Percentiles rank a stretch among this genome's conserved stretches.
Evolutionary conservation across 2,329 filamentous ascomycete genomes (phyloP).

Genomic region (Fusarium lateritium): DNA sequence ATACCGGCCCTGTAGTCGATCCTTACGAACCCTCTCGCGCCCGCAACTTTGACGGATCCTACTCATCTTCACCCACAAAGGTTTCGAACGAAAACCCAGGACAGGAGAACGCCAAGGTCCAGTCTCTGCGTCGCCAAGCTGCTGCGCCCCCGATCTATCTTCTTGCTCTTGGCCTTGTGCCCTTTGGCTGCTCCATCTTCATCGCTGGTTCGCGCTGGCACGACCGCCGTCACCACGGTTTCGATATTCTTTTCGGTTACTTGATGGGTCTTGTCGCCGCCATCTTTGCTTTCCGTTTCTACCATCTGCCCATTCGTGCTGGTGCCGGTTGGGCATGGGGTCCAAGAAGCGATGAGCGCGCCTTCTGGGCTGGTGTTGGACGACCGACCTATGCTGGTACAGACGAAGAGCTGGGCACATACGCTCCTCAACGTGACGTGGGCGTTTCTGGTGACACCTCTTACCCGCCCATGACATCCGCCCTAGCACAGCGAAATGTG

Average conservation of each 20-base stretch:
- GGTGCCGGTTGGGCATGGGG: conserved; percentile 94
- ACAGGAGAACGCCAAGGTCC: conserved; percentile 53
- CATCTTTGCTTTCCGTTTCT: conserved; percentile 85
- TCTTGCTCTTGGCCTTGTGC: conserved; percentile 77
- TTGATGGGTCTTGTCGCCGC: conserved; percentile 80
- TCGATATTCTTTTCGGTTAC: conserved; percentile 91
- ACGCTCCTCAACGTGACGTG: conserved; percentile 28
- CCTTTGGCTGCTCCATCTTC: conserved; percentile 82
- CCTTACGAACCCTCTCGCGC: conserved; percentile 53
- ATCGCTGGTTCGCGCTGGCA: conserved; percentile 89
- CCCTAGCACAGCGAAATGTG: conserved; percentile 41
- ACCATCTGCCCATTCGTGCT: conserved; percentile 81
- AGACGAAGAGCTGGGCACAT: conserved; percentile 46
- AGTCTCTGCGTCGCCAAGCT: conserved; percentile 73
- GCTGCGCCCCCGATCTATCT: conserved; percentile 88
- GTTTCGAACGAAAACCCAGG: conserved; percentile 38
- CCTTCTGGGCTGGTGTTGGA: conserved; percentile 84
- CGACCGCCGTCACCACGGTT: conserved; percentile 91
- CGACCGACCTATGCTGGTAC: conserved; percentile 69
- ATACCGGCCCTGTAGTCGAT: conserved; percentile 53
- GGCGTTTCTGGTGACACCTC: conserved; percentile 50
- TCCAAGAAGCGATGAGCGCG: conserved; percentile 77
- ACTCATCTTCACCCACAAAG: conserved; percentile 45
- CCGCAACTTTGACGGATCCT: conserved; percentile 37
- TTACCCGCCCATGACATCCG: conserved; percentile 46